Evolutionary conservation across 176 grass and related monocot genomes (phyloP).

Genomic region (Pharus latifolius): DNA sequence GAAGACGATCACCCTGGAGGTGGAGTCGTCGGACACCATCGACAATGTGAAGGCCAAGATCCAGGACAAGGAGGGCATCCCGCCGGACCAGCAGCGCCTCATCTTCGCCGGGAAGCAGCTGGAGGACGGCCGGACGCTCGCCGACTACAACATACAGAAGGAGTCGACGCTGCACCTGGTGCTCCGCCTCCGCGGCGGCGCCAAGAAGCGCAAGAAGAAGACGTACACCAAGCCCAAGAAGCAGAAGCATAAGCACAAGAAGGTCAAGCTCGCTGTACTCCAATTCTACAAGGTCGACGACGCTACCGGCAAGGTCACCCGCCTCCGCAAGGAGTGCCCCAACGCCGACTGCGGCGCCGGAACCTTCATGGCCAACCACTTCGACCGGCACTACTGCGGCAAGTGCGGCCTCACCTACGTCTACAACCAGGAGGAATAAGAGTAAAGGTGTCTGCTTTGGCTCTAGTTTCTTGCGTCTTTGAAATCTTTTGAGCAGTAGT

Average conservation of each 20-base stretch:
- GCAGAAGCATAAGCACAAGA: conserved; percentile 77
- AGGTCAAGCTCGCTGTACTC: conserved; percentile 70
- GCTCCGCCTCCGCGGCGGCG: conserved; percentile 63
- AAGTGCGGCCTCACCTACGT: conserved; percentile 85
- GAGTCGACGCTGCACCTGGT: conserved; percentile 72
- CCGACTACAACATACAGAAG: conserved; percentile 96
- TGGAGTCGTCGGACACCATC: conserved; percentile 86
- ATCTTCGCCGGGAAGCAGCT: conserved; percentile 89
- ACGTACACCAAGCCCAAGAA: conserved; percentile 85
- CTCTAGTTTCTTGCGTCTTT: no score
- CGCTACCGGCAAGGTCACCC: conserved; percentile 58
- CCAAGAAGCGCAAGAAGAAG: conserved; percentile 93
- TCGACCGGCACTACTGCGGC: conserved; percentile 83
- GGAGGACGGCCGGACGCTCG: conserved; percentile 71
- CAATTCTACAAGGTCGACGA: conserved; percentile 83
- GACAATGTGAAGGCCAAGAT: conserved; percentile 87
- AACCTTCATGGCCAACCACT: conserved; percentile 80
- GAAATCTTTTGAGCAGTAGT: no score
- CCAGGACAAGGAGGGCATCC: conserved; percentile 88
- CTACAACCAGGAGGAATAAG: conserved; percentile 61
- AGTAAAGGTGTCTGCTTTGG: conserved; percentile 6
- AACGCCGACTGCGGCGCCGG: conserved; percentile 68
- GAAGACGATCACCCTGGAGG: conserved; percentile 96
- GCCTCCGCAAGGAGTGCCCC: conserved; percentile 74
- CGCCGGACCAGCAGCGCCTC: conserved; percentile 79